These are phyloP conservation scores for Chenopodium formosanum DNA, from an alignment of 148 eudicot species.

Conservation along the genomic window DNA sequence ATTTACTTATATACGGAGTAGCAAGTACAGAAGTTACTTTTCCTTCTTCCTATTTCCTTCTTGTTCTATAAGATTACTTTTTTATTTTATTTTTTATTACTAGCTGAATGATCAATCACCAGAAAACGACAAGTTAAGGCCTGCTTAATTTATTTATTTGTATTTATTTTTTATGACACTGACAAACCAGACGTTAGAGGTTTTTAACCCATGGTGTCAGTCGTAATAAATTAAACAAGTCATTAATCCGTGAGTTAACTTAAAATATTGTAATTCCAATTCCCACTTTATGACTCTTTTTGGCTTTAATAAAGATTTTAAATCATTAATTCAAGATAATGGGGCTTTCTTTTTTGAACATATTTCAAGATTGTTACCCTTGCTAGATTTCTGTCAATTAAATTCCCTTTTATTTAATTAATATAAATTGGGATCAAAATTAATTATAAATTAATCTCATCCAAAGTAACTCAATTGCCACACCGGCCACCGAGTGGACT, in stretches of 20 bases:
- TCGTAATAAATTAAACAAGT: not conserved
- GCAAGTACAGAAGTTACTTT: too few species aligned
- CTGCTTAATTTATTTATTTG: not conserved
- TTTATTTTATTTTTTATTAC: not conserved
- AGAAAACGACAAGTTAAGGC: conserved; percentile 33
- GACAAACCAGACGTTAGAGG: conserved; percentile 17
- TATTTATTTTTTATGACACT: conserved; percentile 12
- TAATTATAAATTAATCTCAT: too few species aligned
- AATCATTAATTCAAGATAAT: not conserved
- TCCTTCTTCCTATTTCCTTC: too few species aligned
- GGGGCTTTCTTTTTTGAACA: too few species aligned
- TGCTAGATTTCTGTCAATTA: too few species aligned
- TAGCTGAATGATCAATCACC: conserved; percentile 34
- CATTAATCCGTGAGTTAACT: not conserved
- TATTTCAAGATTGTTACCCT: not conserved
- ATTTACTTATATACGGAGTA: too few species aligned
- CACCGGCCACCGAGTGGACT: too few species aligned
- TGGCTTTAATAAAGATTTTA: not conserved
- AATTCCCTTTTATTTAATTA: too few species aligned
- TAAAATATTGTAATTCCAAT: too few species aligned
- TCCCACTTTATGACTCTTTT: not conserved
- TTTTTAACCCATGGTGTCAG: conserved; percentile 15
- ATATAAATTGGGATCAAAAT: too few species aligned
- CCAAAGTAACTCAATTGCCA: too few species aligned
- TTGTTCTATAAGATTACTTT: too few species aligned